phyloP scores from a whole-genome alignment of 2,329 filamentous ascomycete species.

The Hypoxylon sp. region DNA sequence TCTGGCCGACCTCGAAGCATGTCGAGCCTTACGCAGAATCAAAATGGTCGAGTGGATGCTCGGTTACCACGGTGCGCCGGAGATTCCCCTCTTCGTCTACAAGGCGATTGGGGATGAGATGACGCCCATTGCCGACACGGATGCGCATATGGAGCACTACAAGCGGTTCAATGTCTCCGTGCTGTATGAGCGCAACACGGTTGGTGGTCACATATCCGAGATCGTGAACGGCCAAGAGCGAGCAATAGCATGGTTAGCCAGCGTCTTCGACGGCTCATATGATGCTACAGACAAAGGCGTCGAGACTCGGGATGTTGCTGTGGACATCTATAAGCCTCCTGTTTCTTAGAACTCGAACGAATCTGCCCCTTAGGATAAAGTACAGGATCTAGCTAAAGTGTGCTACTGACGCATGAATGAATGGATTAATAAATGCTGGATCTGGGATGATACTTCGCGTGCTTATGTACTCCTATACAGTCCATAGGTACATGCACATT shows the following conservation, averaged over 20 bases:
- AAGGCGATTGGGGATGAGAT: conserved; percentile 65
- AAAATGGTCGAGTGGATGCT: conserved; percentile 51
- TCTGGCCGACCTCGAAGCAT: conserved; percentile 43
- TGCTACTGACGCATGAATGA: no score
- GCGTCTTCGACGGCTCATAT: conserved; percentile 40
- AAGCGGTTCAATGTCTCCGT: conserved; percentile 60
- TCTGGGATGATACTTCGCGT: no score
- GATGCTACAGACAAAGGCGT: conserved; percentile 2
- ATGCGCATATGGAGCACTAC: conserved; percentile 59
- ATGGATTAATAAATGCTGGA: no score
- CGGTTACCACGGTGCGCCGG: conserved; percentile 58
- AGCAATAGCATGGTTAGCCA: conserved; percentile 35
- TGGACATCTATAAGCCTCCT: conserved; percentile 29
- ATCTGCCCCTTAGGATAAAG: no score
- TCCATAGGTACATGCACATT: no score
- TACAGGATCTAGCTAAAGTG: no score
- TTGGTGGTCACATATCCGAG: conserved; percentile 59
- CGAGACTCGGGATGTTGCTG: conserved; percentile 32
- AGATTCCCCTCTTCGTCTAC: conserved; percentile 65
- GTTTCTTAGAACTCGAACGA: background rate
- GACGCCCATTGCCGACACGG: conserved; percentile 60
- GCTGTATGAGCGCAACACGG: conserved; percentile 61
- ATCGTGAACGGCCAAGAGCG: conserved; percentile 39
- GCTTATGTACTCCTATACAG: no score
- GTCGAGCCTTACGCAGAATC: conserved; percentile 47